Conservation (phyloP, 345 rosid genomes). For the Barbarea vulgaris region DNA sequence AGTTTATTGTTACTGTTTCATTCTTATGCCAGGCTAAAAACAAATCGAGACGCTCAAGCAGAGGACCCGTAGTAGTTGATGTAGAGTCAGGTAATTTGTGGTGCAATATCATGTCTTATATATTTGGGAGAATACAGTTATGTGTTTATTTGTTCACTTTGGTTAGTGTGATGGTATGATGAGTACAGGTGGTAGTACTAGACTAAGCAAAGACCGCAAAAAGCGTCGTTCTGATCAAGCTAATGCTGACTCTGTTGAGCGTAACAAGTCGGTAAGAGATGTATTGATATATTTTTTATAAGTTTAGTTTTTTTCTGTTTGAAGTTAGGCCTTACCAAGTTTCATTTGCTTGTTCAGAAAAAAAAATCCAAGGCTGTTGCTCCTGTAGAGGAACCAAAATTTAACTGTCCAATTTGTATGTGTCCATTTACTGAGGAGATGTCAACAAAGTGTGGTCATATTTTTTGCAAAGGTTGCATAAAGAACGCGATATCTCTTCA, state of each 20-base stretch:
- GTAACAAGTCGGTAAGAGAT: slow-evolving; percentile 26
- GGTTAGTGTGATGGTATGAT: slow-evolving; percentile 21
- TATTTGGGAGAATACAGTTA: background rate
- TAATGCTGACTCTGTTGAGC: slow-evolving; percentile 11
- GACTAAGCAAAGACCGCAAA: background rate
- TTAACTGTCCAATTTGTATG: slow-evolving; percentile 93
- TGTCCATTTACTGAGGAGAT: slow-evolving; percentile 69
- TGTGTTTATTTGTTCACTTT: slow-evolving; percentile 13
- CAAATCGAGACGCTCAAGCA: slow-evolving; percentile 58
- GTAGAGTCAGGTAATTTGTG: slow-evolving; percentile 64
- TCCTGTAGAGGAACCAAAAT: slow-evolving; percentile 68
- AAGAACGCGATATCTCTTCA: slow-evolving; percentile 57
- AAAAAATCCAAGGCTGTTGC: slow-evolving; percentile 41
- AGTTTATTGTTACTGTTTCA: slow-evolving; percentile 6
- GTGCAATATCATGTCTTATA: slow-evolving; percentile 7
- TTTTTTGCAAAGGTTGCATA: slow-evolving; percentile 83
- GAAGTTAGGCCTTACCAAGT: slow-evolving; percentile 10
- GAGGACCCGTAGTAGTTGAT: slow-evolving; percentile 53
- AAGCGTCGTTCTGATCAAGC: slow-evolving; percentile 29
- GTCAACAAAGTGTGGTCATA: slow-evolving; percentile 95
- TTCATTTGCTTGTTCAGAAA: slow-evolving; percentile 11
- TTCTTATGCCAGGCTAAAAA: slow-evolving; percentile 64
- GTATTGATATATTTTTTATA: background rate
- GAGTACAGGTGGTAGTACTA: slow-evolving; percentile 24
- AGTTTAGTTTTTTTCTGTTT: background rate